Base-by-base conservation (phyloP, 495 filamentous ascomycete species). In the Podospora bellae-mahoneyi region DNA sequence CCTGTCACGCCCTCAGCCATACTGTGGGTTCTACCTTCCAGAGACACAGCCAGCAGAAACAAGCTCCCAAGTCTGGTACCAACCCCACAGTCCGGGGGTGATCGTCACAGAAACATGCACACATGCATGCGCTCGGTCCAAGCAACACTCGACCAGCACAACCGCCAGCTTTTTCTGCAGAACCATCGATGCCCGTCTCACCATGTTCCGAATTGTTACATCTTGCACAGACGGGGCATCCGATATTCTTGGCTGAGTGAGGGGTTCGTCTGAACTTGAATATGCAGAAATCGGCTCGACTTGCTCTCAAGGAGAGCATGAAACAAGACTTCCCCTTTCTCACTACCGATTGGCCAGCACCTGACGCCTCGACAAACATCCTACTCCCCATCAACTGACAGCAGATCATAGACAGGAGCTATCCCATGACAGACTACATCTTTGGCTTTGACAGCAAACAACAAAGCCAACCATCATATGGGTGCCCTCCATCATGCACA, bases 231-330 rank as follows among this genome's bases (percentile, higher is more conserved):
- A 61, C 27, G 9, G 9, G 26, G 26, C 20, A 23, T 54, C 23
- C 26, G 28, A 57, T 19, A 13, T 48, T 10, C 39, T 48, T 48
- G 15, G 23, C 26, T 34, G 15, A 67, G 58, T 34, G 15, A 67
- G 58, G 28, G 30, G 27, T 62, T 68, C 66, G 66, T 60, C 66
- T 60, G 54, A 26, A 53, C 66, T 44, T 64, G 56, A 44, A 23
- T 0, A 48, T 16, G 2, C 23, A 23, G 39, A 48, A 48, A 9
- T 48, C 54, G 27, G 20, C 19, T 59, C 34, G 26, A 28, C 48
- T n/a, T 26, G 66, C 59, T 28, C 59, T 18, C 30, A 2, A 60
- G 58, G 58, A 27, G 23, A 15, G 27, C 67, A 69, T 62, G 67
- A 69, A 69, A 69, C 67, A 63, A 23, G 23, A 23, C 67, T 65